Conservation (phyloP, 345 rosid genomes). For the Cardamine occulta region DNA sequence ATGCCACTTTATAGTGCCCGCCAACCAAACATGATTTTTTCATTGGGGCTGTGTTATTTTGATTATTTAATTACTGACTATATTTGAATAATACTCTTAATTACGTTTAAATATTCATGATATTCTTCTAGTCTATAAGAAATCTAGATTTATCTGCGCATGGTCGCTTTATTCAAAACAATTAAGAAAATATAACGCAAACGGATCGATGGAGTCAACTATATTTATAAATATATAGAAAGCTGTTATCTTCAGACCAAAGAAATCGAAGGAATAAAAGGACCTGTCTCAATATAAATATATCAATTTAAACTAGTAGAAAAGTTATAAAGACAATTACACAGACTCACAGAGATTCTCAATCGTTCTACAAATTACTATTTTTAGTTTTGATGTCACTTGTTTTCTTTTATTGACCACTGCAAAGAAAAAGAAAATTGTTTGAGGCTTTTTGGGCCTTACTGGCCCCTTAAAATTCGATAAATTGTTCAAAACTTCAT, state of each 20-base stretch:
- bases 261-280: conserved; percentile 43
- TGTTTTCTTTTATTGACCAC: conserved; percentile 2
- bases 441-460: not conserved
- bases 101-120: conserved; percentile 17
- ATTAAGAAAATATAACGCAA: conserved; percentile 18
- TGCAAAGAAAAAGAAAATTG: not conserved
- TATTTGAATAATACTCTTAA: conserved; percentile 29
- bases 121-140: conserved; percentile 41
- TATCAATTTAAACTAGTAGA: not conserved
- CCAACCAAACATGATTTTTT: conserved; percentile 39
- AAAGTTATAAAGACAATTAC: conserved; percentile 22
- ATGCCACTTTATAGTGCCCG: conserved; percentile 44
- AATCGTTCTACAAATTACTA: not conserved
- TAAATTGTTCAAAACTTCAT: not conserved
- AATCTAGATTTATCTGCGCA: conserved; percentile 42
- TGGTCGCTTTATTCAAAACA: conserved; percentile 38
- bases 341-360: conserved; percentile 1
- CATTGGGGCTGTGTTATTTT: conserved; percentile 27
- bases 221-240: conserved; percentile 7
- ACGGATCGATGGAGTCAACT: conserved; percentile 42
- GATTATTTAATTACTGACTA: conserved; percentile 40
- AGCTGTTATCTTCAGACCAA: conserved; percentile 42
- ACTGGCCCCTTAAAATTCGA: not conserved
- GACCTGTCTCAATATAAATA: conserved; percentile 7
- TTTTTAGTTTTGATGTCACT: not conserved